Conservation (phyloP, 2,329 filamentous ascomycete genomes). For the Calonectria crousiana region DNA sequence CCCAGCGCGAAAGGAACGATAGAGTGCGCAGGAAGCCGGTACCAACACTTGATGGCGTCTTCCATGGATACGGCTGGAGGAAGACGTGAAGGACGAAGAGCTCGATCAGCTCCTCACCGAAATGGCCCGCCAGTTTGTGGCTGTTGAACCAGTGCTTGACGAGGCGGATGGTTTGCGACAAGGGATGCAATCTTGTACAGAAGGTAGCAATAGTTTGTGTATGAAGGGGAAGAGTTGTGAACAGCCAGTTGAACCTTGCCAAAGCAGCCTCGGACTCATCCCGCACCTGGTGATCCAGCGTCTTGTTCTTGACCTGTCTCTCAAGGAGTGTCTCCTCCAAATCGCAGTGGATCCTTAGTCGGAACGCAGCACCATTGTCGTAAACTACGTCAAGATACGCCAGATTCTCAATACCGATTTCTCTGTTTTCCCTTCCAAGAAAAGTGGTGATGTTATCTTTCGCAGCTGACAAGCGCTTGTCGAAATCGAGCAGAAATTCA, state of each 20-base stretch:
- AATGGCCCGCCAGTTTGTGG: slow-evolving; percentile 83
- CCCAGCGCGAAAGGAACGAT: slow-evolving; percentile 85
- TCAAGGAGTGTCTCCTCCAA: slow-evolving; percentile 86
- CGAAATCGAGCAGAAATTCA: slow-evolving; percentile 85
- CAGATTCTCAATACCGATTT: slow-evolving; percentile 77
- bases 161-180: slow-evolving; percentile 86
- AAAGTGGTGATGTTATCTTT: slow-evolving; percentile 73
- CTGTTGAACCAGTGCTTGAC: slow-evolving; percentile 90
- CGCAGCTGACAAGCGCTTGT: slow-evolving; percentile 74
- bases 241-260: slow-evolving; percentile 77
- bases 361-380: slow-evolving; percentile 78
- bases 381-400: slow-evolving; percentile 87
- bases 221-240: slow-evolving; percentile 79
- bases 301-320: slow-evolving; percentile 81
- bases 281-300: slow-evolving; percentile 71
- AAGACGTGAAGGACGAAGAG: slow-evolving; percentile 84
- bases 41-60: slow-evolving; percentile 78
- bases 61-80: slow-evolving; percentile 84
- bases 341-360: slow-evolving; percentile 89
- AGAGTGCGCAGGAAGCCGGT: slow-evolving; percentile 87
- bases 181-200: slow-evolving; percentile 81
- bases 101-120: slow-evolving; percentile 86
- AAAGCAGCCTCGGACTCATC: slow-evolving; percentile 79
- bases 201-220: slow-evolving; percentile 85
- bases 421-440: slow-evolving; percentile 84